Evolutionary conservation across 106 monocot genomes (phyloP).

Genomic region (Triglochin maritima): DNA sequence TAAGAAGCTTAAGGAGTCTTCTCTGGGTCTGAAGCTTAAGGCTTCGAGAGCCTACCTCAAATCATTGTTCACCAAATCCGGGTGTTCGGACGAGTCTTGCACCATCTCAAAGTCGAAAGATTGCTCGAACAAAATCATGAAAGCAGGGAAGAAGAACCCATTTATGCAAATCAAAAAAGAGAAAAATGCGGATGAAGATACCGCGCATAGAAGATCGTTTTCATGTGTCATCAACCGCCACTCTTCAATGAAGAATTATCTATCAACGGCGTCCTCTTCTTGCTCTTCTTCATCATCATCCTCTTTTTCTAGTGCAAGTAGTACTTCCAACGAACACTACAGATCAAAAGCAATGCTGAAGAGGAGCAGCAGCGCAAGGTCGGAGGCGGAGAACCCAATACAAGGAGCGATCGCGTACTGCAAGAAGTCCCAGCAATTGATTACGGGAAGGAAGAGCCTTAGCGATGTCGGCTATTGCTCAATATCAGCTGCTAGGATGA

Average conservation of each 20-base stretch:
- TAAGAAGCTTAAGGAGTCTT: slow-evolving; percentile 48
- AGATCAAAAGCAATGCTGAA: slow-evolving; percentile 21
- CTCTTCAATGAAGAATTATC: slow-evolving; percentile 21
- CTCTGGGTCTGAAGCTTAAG: slow-evolving; percentile 43
- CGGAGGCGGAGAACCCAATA: slow-evolving; percentile 73
- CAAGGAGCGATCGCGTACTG: slow-evolving; percentile 86
- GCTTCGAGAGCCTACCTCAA: slow-evolving; percentile 71
- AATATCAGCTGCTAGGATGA: slow-evolving; percentile 7
- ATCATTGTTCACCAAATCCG: slow-evolving; percentile 51
- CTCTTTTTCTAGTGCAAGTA: slow-evolving; percentile 19
- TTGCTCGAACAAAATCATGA: slow-evolving; percentile 9
- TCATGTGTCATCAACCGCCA: slow-evolving; percentile 31
- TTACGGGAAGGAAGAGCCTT: slow-evolving; percentile 38
- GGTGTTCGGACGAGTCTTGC: slow-evolving; percentile 15
- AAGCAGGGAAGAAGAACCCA: slow-evolving; percentile 22
- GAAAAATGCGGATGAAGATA: slow-evolving; percentile 27
- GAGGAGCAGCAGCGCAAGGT: slow-evolving; percentile 67
- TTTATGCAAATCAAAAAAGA: slow-evolving; percentile 28
- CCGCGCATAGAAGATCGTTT: slow-evolving; percentile 41
- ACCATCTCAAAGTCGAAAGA: slow-evolving; percentile 20
- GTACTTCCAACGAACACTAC: neutral
- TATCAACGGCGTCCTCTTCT: slow-evolving; percentile 28
- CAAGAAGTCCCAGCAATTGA: slow-evolving; percentile 43
- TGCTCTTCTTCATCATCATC: slow-evolving; percentile 43
- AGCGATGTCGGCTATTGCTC: slow-evolving; percentile 32